phyloP scores from a whole-genome alignment of 257 asterid genomes.

The Perilla frutescens region DNA sequence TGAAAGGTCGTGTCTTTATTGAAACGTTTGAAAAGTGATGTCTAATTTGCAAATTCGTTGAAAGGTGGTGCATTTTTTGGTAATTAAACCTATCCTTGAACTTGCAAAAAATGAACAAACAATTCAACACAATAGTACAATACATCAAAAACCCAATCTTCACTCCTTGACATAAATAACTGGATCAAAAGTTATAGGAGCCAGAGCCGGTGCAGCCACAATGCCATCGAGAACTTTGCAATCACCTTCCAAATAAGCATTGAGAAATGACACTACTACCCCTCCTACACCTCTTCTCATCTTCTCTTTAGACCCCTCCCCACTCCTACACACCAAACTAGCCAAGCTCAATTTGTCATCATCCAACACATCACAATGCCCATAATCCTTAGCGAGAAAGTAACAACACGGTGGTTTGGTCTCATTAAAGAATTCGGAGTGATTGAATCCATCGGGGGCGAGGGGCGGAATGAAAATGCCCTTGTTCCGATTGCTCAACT shows the following conservation, averaged over 20 bases:
- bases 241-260: constrained; percentile 65
- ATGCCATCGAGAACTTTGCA: constrained; percentile 40
- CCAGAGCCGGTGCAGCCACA: constrained; percentile 48
- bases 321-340: constrained; percentile 50
- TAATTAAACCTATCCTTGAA: too few species aligned
- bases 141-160: background rate
- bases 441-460: constrained; percentile 68
- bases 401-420: constrained; percentile 72
- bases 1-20: too few species aligned
- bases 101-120: background rate
- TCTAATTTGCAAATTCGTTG: too few species aligned
- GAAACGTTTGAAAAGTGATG: too few species aligned
- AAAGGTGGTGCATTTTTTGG: too few species aligned
- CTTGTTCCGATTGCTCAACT: constrained; percentile 53
- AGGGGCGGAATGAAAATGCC: constrained; percentile 46
- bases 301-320: constrained; percentile 49
- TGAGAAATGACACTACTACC: constrained; percentile 67
- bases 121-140: background rate
- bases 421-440: constrained; percentile 72
- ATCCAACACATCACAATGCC: constrained; percentile 63
- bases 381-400: constrained; percentile 70
- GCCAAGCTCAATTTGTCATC: constrained; percentile 46
- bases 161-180: constrained; percentile 47
- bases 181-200: constrained; percentile 67
- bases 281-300: constrained; percentile 75